Evolutionary conservation across 306 rosid genomes (phyloP).

Genomic region (Vachellia pachyceras): DNA sequence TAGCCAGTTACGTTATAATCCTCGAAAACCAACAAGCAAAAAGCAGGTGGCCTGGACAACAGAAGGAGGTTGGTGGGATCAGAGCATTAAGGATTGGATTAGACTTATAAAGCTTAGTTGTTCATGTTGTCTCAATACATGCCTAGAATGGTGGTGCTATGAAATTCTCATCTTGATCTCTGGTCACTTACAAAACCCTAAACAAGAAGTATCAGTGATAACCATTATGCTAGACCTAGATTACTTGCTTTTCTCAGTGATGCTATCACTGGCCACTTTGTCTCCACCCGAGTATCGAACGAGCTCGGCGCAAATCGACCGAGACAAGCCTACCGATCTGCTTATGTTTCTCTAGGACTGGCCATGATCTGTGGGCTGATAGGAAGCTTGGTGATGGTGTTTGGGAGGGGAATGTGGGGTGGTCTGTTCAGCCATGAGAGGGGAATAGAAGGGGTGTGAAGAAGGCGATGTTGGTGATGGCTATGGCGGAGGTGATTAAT

Average conservation of each 20-base stretch:
- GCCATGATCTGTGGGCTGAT: constrained; percentile 51
- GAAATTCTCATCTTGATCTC: constrained; percentile 81
- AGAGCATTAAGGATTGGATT: constrained; percentile 62
- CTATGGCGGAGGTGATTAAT: constrained; percentile 71
- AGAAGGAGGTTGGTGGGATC: constrained; percentile 63
- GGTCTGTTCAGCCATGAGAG: constrained; percentile 63
- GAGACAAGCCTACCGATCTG: constrained; percentile 55
- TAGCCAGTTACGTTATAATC: constrained; percentile 52
- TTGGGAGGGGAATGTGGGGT: constrained; percentile 79
- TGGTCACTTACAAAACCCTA: constrained; percentile 66
- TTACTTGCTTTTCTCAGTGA: constrained; percentile 62
- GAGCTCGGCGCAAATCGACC: constrained; percentile 71
- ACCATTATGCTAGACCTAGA: constrained; percentile 72
- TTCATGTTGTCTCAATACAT: constrained; percentile 82
- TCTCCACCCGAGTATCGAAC: constrained; percentile 68
- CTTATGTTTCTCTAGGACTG: constrained; percentile 53
- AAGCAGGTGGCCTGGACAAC: constrained; percentile 45
- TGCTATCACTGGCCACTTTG: constrained; percentile 75
- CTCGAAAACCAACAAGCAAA: constrained; percentile 40
- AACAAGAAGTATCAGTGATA: constrained; percentile 55
- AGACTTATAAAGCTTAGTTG: constrained; percentile 69
- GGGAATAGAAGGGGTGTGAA: constrained; percentile 62
- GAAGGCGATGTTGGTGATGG: constrained; percentile 75
- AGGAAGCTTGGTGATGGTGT: constrained; percentile 69
- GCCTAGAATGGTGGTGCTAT: constrained; percentile 98